Percentiles rank a stretch among this genome's conserved stretches.
phyloP scores from a whole-genome alignment of 2,329 filamentous ascomycete genomes.

The Ophiognomonia clavigignenti-juglandacearum region DNA sequence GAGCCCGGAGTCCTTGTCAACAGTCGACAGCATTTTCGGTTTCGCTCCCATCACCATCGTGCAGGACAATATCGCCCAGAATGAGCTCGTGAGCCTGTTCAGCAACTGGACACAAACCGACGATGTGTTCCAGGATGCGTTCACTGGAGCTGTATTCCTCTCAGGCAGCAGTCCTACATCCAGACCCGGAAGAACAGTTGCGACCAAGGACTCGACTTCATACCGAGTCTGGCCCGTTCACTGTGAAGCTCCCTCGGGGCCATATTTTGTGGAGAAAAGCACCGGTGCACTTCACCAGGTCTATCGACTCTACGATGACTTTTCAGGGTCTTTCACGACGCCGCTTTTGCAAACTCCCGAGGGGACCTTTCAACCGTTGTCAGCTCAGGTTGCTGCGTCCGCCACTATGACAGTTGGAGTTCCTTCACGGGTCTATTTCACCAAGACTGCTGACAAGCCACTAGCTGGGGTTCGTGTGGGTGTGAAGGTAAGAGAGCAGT shows the following conservation, averaged over 20 bases:
- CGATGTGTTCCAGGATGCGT: slow-evolving; percentile 24
- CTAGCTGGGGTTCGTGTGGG: slow-evolving; percentile 56
- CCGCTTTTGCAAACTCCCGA: slow-evolving; percentile 26
- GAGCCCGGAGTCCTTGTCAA: slow-evolving; percentile 12
- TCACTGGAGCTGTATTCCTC: slow-evolving; percentile 21
- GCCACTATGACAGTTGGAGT: slow-evolving; percentile 37
- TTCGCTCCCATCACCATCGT: slow-evolving; percentile 32
- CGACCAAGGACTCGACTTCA: neutral
- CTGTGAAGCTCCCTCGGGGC: slow-evolving; percentile 19
- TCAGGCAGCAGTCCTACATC: neutral
- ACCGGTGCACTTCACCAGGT: slow-evolving; percentile 29
- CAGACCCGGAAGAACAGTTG: neutral
- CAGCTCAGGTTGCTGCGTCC: slow-evolving; percentile 26
- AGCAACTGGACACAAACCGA: slow-evolving; percentile 26
- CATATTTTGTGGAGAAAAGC: slow-evolving; percentile 30
- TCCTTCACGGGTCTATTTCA: slow-evolving; percentile 56
- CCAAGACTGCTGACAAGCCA: slow-evolving; percentile 46
- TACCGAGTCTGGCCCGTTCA: neutral
- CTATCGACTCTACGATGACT: slow-evolving; percentile 32
- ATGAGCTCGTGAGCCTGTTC: slow-evolving; percentile 23
- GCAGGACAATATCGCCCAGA: slow-evolving; percentile 17
- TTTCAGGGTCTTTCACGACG: slow-evolving; percentile 27
- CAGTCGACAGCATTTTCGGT: slow-evolving; percentile 22
- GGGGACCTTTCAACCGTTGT: slow-evolving; percentile 28
- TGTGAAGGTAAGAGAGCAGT: slow-evolving; percentile 36